Evolutionary conservation across 1,284 basidiomycete genomes (phyloP), one percentile per base, ranked within the genome.

Genomic region (Inonotus hispidus): DNA sequence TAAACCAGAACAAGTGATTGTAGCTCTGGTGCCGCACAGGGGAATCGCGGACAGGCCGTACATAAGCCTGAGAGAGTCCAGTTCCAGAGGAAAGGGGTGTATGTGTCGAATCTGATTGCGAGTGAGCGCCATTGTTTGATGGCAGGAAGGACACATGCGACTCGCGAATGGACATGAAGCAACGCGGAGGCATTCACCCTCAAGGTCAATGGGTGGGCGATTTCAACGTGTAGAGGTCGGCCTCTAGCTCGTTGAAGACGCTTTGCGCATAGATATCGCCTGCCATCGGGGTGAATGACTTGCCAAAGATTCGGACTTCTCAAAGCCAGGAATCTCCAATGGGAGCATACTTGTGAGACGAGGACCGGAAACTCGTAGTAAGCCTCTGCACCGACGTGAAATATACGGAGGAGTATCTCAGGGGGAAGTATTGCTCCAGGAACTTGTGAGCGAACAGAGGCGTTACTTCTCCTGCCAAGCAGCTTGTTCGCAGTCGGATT

Each of bases 71-170:
- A 77, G 58, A 89, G 74, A 16, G 82, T 78, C 13, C 82, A 81
- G 62, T 84, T 85, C 82, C 83, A 86, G 27, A 88, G 72, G 68
- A 81, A 84, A 1, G 85, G 85, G 3, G 79, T 74, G 63, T 83
- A 82, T 27, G 78, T 74, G 38, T 73, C 65, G 68, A 88, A 83
- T n/a, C 71, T 70, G 55, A 88, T 77, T 55, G 82, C 74, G 11
- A 89, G 74, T 11, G 84, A 85, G 56, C 85, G 80, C 78, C 83
- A 83, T 50, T 78, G 78, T 59, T 73, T 72, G 59, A 84, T 73
- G 66, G 80, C 73, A 2, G 83, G 80, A 29, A 73, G 66, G 53
- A 81, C 79, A 56, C 82, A 69, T 66, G 83, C 79, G 78, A 87
- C 82, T 66, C 81, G 82, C 70, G 79, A 76, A 64, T 85, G 82